These are phyloP conservation scores for Pelagophyceae sp. DNA, from an alignment of 352 stramenopile species.

Conservation along the genomic window DNA sequence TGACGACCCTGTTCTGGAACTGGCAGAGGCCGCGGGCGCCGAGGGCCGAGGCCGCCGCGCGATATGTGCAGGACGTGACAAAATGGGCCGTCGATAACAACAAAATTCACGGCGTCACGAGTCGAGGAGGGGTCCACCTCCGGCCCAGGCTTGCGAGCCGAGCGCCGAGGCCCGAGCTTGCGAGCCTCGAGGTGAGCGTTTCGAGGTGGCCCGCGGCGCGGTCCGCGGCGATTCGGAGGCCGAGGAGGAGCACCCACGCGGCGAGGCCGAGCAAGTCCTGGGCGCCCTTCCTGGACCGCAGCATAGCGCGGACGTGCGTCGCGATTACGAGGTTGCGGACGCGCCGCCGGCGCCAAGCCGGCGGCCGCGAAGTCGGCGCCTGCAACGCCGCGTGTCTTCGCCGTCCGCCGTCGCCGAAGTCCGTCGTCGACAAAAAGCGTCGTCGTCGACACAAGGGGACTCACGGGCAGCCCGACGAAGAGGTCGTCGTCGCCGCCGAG, in stretches of 20 bases:
- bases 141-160: no score
- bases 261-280: neutral
- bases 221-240: neutral
- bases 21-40: no score
- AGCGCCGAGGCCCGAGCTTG: neutral
- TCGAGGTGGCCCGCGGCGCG: neutral
- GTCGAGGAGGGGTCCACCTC: no score
- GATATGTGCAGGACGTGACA: no score
- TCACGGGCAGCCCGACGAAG: neutral
- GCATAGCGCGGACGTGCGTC: neutral
- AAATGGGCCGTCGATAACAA: no score
- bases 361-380: no score
- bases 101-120: no score
- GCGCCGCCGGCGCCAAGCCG: neutral
- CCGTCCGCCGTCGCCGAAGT: neutral
- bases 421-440: neutral
- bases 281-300: neutral
- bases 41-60: no score
- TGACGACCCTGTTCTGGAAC: no score
- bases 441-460: no score
- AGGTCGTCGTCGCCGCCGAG: neutral
- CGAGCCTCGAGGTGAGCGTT: neutral
- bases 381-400: neutral
- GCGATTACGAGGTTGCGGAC: neutral
- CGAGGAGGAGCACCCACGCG: neutral